Conservation (phyloP, 2,329 filamentous ascomycete species). For the Pseudogymnoascus sp. region DNA sequence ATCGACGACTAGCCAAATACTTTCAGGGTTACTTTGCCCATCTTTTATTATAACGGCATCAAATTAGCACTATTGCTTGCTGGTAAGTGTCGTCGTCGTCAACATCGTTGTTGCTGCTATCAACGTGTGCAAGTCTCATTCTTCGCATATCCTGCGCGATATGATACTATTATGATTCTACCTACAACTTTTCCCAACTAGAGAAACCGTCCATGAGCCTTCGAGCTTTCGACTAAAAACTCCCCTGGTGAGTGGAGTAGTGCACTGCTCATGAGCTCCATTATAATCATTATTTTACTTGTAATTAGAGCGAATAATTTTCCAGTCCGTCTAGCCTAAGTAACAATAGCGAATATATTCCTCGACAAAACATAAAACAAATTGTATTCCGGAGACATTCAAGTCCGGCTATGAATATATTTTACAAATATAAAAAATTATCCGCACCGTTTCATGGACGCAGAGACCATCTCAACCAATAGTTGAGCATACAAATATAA, state of each 20-base stretch:
- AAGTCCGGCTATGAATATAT: neutral
- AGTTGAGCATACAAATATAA: neutral
- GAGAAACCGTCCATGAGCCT: neutral
- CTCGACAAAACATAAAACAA: neutral
- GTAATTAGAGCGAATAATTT: neutral
- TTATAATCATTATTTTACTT: neutral
- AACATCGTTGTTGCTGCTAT: no score
- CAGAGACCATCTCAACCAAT: neutral
- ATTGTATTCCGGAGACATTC: neutral
- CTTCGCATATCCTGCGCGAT: no score
- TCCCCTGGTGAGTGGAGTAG: neutral
- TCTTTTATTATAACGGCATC: no score
- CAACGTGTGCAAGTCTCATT: no score
- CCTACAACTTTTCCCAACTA: no score
- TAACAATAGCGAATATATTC: neutral
- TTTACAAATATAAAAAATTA: neutral
- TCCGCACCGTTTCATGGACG: neutral
- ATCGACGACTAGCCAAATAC: neutral
- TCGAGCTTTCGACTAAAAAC: neutral
- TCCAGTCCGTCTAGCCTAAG: neutral
- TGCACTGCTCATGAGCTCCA: neutral
- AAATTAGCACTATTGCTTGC: no score
- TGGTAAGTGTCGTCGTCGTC: no score
- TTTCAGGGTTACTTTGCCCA: no score
- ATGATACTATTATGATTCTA: no score